Base-by-base conservation (phyloP, 768 basidiomycete species). In the Leccinum incarnatum region DNA sequence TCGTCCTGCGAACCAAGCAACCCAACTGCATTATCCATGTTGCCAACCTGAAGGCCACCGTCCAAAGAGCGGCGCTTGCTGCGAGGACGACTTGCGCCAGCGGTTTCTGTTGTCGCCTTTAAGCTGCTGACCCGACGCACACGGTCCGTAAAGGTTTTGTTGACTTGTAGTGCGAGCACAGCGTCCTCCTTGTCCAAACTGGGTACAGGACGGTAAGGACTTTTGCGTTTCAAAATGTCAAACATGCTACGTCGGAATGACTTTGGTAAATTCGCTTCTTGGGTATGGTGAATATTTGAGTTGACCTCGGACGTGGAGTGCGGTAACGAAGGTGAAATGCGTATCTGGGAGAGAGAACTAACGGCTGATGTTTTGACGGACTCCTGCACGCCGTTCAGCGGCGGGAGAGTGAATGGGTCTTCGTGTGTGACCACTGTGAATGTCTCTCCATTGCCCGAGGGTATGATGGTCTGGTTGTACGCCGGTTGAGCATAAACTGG, bases 171-270 rank as follows among this genome's bases (percentile, higher is more conserved):
- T 4, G 14, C n/a, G 15, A 64, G 29, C 32, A 29, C 34, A 3
- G 37, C 14, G 32, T 64, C 57, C n/a, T 55, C 48, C 17, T 49
- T 42, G 36, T 14, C 48, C 15, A n/a, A 19, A 19, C 23, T 58
- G 14, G 54, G 54, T 12, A 29, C 40, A n/a, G 42, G 25, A 3
- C 23, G 64, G n/a, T 51, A 36, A 42, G 54, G 40, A 27, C 46
- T 45, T 21, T 48, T 65, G 27, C 66, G 59, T 48, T 54, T 67
- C 51, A 73, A 49, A 9, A 71, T 57, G 48, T 65, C 62, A 27
- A 71, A 62, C 62, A 65, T 63, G 60, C 62, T 59, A 14, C 58
- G 67, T 32, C 62, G 65, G 51, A 61, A 62, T 37, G 65, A 56
- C 56, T 60, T 68, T 14, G 56, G 62, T 8, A 58, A 46, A 25